Base-by-base conservation (phyloP, 2,329 filamentous ascomycete genomes). In the Leptographium procerum region DNA sequence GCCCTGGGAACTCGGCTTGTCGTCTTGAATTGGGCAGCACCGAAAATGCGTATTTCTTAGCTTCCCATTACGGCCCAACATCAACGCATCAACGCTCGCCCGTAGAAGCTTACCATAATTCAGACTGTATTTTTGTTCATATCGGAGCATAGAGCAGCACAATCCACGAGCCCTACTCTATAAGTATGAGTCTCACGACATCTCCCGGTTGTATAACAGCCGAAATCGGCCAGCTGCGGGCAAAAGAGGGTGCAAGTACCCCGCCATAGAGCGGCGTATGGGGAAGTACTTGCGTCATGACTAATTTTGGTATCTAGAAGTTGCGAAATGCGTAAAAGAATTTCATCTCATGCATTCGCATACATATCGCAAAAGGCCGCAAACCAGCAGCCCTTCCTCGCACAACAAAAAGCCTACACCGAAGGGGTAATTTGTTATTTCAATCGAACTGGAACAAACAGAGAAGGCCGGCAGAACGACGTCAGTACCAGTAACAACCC, bases 181-280 rank as follows among this genome's bases (percentile, higher is more conserved):
- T n/a, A 40, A 40, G 19, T 19, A 40, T 40, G 36, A 51, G n/a
- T 54, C 14, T 34, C 52, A 34, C 52, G 22, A 54, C 33, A 26
- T 22, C 28, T 54, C 22, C n/a, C 34, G 7, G 10, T 34, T 26
- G 33, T 22, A 33, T 1, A 19, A 16, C 31, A 24, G 59, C 61
- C 60, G 61, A 61, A 16, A 63, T 63, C 61, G 60, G 61, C 50
- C 61, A 55, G 34, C 36, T 14, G 34, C 28, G 26, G 31, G 31
- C n/a, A 22, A 56, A 22, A 19, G 19, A 9, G 29, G 36, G 48
- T 29, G 47, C 55, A 62, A 52, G 60, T 61, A 60, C 61, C 61
- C 61, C 61, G 54, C 61, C 59, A 50, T 57, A 56, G 36, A 60
- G 19, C 33, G 33, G 50, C 47, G 60, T 56, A 47, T 48, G 40